Conservation (phyloP, 2,329 filamentous ascomycete species). For the Fusarium nematophilum region DNA sequence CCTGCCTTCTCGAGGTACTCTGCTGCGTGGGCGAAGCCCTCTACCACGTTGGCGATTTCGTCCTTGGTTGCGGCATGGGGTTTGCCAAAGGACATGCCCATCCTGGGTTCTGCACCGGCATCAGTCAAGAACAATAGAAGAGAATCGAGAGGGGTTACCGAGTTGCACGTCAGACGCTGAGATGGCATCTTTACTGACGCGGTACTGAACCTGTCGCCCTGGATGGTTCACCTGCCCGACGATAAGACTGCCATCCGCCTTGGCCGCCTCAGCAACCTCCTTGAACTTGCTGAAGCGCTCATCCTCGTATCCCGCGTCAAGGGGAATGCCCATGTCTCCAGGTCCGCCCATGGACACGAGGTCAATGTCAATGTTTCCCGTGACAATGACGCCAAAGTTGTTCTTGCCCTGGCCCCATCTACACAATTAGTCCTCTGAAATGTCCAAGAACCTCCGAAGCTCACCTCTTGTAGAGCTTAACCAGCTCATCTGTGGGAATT, state of each 20-base stretch:
- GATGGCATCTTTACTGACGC: slow-evolving; percentile 51
- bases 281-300: slow-evolving; percentile 72
- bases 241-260: slow-evolving; percentile 69
- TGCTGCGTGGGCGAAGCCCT: slow-evolving; percentile 71
- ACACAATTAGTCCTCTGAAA: neutral
- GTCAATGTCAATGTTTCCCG: slow-evolving; percentile 74
- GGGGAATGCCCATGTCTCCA: slow-evolving; percentile 69
- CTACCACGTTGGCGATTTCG: slow-evolving; percentile 68
- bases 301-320: slow-evolving; percentile 61
- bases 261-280: slow-evolving; percentile 64
- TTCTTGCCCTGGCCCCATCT: slow-evolving; percentile 62
- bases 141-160: neutral
- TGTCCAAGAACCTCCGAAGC: slow-evolving; percentile 43
- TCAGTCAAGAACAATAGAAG: neutral
- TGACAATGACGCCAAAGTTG: slow-evolving; percentile 66
- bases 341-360: slow-evolving; percentile 66
- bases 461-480: slow-evolving; percentile 69
- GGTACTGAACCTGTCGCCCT: slow-evolving; percentile 56
- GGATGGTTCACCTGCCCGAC: slow-evolving; percentile 66
- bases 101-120: slow-evolving; percentile 24
- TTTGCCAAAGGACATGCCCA: slow-evolving; percentile 54
- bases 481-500: slow-evolving; percentile 52
- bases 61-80: slow-evolving; percentile 64
- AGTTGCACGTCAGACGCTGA: slow-evolving; percentile 56
- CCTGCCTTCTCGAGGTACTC: slow-evolving; percentile 72